These are phyloP conservation scores for Pythium sp. DNA, from an alignment of 352 stramenopile genomes.

Conservation along the genomic window DNA sequence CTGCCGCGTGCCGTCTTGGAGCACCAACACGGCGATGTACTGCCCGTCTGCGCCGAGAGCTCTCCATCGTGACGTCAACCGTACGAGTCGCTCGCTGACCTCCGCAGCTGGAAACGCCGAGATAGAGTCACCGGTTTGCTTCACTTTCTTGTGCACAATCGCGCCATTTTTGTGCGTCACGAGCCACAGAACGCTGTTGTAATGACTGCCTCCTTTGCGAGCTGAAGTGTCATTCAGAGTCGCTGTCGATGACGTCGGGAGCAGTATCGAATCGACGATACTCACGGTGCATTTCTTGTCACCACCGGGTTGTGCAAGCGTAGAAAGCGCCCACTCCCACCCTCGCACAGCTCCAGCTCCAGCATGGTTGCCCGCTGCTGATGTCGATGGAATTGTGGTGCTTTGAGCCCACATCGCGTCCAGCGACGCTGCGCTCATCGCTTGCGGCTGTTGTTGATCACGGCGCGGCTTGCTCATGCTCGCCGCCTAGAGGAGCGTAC, in stretches of 20 bases:
- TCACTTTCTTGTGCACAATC: conserved; percentile 40
- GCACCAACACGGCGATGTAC: conserved; percentile 20
- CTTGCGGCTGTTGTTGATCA: conserved; percentile 2
- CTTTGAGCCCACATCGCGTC: conserved; percentile 8
- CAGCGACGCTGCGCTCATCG: neutral
- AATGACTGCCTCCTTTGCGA: neutral
- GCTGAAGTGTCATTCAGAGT: neutral
- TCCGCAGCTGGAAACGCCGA: conserved; percentile 25
- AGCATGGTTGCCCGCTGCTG: neutral
- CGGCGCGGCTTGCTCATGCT: conserved; percentile 14
- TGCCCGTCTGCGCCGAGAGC: neutral
- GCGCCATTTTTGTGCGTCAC: conserved; percentile 49
- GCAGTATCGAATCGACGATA: conserved; percentile 41
- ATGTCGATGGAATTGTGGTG: neutral
- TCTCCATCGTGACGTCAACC: conserved; percentile 26
- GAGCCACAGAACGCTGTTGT: conserved; percentile 28
- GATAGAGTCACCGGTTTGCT: neutral
- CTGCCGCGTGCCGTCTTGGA: conserved; percentile 11
- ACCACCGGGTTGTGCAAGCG: conserved; percentile 25
- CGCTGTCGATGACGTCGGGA: conserved; percentile 13
- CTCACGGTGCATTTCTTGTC: conserved; percentile 28
- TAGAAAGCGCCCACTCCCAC: conserved; percentile 39
- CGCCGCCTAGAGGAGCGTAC: neutral
- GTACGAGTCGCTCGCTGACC: conserved; percentile 46
- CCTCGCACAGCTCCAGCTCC: conserved; percentile 5